phyloP scores from a whole-genome alignment of 176 grass and related monocot genomes.

The Melocanna baccifera region DNA sequence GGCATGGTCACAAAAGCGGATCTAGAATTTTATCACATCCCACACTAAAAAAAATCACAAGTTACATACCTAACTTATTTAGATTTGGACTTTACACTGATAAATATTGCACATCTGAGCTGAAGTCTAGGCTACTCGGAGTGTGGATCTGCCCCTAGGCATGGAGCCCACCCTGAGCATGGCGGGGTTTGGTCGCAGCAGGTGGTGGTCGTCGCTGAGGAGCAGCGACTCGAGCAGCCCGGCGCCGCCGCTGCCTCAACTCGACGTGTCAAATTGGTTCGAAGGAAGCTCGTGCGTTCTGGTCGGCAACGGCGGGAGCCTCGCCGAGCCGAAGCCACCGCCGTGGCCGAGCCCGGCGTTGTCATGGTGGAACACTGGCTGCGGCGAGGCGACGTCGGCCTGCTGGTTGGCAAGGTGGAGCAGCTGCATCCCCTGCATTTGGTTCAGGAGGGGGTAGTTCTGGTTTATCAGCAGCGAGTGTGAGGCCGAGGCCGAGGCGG shows the following conservation, averaged over 20 bases:
- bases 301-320: conserved; percentile 12
- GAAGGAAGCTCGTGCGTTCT: conserved; percentile 38
- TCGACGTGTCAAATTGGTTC: conserved; percentile 39
- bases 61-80: too few relatives aligned
- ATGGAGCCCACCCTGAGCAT: conserved; percentile 31
- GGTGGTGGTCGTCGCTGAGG: conserved; percentile 19
- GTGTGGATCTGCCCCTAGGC: too few relatives aligned
- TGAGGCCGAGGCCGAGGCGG: background rate
- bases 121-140: too few relatives aligned
- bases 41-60: too few relatives aligned
- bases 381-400: background rate
- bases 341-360: background rate
- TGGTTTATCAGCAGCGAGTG: conserved; percentile 40
- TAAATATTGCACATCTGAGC: too few relatives aligned
- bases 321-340: background rate
- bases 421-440: conserved; percentile 38
- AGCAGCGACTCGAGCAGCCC: conserved; percentile 41
- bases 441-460: conserved; percentile 37
- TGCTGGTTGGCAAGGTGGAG: background rate
- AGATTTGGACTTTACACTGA: too few relatives aligned
- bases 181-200: background rate
- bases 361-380: conserved; percentile 21
- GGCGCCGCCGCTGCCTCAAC: background rate
- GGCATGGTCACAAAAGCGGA: too few relatives aligned
- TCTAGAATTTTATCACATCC: too few relatives aligned